Evolutionary conservation across 768 basidiomycete genomes (phyloP).

Genomic region (Mycena olivaceomarginata): DNA sequence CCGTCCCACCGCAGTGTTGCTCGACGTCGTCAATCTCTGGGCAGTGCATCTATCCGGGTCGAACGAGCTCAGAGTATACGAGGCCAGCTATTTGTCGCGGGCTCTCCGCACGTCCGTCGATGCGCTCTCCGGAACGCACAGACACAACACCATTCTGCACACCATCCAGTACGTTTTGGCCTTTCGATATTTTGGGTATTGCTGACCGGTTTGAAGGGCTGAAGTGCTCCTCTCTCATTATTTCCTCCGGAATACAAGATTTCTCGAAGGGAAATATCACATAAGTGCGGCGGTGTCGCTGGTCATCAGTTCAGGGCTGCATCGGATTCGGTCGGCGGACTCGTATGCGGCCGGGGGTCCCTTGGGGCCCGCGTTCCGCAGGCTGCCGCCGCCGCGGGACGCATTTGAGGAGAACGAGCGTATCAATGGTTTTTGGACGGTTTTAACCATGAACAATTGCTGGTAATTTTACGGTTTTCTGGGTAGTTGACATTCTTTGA

Average conservation of each 20-base stretch:
- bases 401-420: conserved; percentile 51
- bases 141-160: conserved; percentile 20
- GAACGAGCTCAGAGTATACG: background rate
- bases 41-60: conserved; percentile 29
- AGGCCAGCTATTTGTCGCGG: background rate
- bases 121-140: background rate
- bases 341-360: background rate
- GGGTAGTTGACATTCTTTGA: no score
- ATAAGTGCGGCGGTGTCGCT: conserved; percentile 36
- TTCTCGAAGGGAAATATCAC: conserved; percentile 65
- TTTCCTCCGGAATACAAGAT: conserved; percentile 62
- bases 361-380: background rate
- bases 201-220: conserved; percentile 13
- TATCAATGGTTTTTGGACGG: conserved; percentile 50
- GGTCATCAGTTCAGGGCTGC: background rate
- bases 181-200: background rate
- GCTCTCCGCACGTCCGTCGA: background rate
- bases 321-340: background rate
- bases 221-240: conserved; percentile 65
- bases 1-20: background rate
- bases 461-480: conserved; percentile 26
- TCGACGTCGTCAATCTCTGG: background rate
- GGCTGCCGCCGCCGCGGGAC: conserved; percentile 50
- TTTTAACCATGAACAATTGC: conserved; percentile 57
- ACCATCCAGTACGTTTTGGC: conserved; percentile 50